Conservation (phyloP, 2,329 filamentous ascomycete species). For the Fusarium torulosum region DNA sequence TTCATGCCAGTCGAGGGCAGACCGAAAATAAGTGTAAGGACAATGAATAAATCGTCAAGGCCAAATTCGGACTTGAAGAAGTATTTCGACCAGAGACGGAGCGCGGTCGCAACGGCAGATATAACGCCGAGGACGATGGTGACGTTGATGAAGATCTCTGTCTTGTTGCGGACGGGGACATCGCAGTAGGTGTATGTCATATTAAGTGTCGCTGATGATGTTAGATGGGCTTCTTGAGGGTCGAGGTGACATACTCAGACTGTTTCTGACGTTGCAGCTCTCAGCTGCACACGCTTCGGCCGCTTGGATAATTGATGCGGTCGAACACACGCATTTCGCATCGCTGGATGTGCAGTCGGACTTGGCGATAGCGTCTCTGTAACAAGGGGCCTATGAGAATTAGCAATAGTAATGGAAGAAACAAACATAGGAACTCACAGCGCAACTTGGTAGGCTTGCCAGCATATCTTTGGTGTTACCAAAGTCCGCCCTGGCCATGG, state of each 20-base stretch:
- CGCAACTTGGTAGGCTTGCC: slow-evolving; percentile 34
- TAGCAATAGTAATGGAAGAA: slow-evolving; percentile 5
- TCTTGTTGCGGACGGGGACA: slow-evolving; percentile 25
- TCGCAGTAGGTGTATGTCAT: slow-evolving; percentile 37
- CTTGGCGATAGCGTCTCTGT: slow-evolving; percentile 13
- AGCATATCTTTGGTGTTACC: slow-evolving; percentile 35
- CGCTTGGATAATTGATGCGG: slow-evolving; percentile 33
- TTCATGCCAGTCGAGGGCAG: slow-evolving; percentile 45
- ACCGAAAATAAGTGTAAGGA: slow-evolving; percentile 38
- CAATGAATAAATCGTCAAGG: slow-evolving; percentile 50
- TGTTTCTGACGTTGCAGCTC: slow-evolving; percentile 13
- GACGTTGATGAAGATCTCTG: slow-evolving; percentile 25
- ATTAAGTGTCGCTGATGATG: slow-evolving; percentile 9
- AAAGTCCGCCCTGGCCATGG: slow-evolving; percentile 22
- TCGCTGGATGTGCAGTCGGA: slow-evolving; percentile 38
- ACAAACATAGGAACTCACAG: slow-evolving; percentile 20
- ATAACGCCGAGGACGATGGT: slow-evolving; percentile 49
- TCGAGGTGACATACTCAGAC: slow-evolving; percentile 8
- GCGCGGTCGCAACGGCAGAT: slow-evolving; percentile 51
- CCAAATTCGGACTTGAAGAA: slow-evolving; percentile 48
- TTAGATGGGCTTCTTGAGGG: accelerated
- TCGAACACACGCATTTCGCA: slow-evolving; percentile 42
- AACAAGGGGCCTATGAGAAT: slow-evolving; percentile 18
- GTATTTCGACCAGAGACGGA: slow-evolving; percentile 52
- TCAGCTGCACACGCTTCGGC: slow-evolving; percentile 25